A percentile compares a stretch with the other conserved stretches of the same genome.
Evolutionary conservation across 352 stramenopile species (phyloP).

Genomic region (Blastocystis hominis): DNA sequence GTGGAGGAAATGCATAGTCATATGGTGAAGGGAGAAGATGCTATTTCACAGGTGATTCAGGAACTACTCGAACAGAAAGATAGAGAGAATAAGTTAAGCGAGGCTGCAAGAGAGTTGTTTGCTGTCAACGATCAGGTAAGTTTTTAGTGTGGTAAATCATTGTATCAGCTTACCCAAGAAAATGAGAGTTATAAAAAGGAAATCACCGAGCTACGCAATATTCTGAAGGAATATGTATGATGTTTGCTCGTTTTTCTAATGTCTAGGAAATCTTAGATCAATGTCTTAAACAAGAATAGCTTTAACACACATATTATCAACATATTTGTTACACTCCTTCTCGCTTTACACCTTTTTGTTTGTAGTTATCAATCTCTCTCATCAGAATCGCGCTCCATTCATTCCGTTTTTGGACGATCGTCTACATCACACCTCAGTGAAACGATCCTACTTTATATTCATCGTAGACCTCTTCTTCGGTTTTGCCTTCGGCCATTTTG

Average conservation of each 20-base stretch:
- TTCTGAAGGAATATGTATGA: conserved; percentile 32
- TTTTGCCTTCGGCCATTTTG: neutral
- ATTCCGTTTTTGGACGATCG: conserved; percentile 6
- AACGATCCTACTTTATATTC: neutral
- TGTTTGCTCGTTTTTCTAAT: neutral
- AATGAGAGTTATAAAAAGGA: neutral
- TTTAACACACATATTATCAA: neutral
- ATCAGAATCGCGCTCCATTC: neutral
- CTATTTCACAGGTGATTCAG: neutral
- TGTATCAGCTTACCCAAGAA: neutral
- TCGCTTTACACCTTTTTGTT: neutral
- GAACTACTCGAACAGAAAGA: neutral
- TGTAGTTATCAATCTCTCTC: neutral
- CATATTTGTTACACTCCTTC: neutral
- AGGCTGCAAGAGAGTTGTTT: neutral
- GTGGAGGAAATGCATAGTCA: neutral
- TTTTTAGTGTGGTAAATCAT: neutral
- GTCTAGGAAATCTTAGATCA: neutral
- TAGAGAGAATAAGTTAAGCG: neutral
- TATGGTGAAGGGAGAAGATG: neutral
- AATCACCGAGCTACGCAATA: neutral
- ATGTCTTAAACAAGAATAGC: neutral
- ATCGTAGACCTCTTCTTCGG: neutral
- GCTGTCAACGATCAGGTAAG: neutral
- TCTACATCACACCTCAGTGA: neutral